phyloP scores from a whole-genome alignment of 2,329 filamentous ascomycete genomes.

The Delphinella strobiligena region DNA sequence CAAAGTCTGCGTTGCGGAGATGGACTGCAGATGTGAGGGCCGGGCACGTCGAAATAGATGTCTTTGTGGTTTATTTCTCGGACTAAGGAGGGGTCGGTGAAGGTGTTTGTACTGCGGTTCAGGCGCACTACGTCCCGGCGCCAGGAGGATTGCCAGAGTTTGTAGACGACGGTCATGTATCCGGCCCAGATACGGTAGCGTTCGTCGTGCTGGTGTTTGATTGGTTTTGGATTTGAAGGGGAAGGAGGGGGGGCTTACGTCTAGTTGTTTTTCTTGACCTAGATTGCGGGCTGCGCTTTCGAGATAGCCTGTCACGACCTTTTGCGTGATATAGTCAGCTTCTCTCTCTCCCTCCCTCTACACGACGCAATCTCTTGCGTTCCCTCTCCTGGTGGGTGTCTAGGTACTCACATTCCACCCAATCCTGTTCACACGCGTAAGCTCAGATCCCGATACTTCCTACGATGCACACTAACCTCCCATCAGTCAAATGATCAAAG shows the following conservation, averaged over 20 bases:
- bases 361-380: no score
- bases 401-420: background rate
- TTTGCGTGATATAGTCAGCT: no score
- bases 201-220: conserved; percentile 42
- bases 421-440: background rate
- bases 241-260: conserved; percentile 11
- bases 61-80: conserved; percentile 55
- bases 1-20: conserved; percentile 54
- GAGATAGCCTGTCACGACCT: conserved; percentile 57
- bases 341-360: no score
- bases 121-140: conserved; percentile 52
- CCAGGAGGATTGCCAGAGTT: conserved; percentile 57
- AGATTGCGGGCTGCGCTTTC: conserved; percentile 55
- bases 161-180: conserved; percentile 53
- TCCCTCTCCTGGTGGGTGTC: background rate
- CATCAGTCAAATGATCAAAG: conserved; percentile 50
- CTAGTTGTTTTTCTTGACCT: conserved; percentile 42
- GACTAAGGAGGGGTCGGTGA: conserved; percentile 46
- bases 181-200: conserved; percentile 53
- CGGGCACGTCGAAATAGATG: conserved; percentile 51
- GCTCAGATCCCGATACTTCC: background rate
- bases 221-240: background rate
- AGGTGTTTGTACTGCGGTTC: conserved; percentile 46
- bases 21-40: conserved; percentile 54
- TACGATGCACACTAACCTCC: conserved; percentile 3